phyloP scores from a whole-genome alignment of 768 basidiomycete genomes.

The Galerina sulciceps region DNA sequence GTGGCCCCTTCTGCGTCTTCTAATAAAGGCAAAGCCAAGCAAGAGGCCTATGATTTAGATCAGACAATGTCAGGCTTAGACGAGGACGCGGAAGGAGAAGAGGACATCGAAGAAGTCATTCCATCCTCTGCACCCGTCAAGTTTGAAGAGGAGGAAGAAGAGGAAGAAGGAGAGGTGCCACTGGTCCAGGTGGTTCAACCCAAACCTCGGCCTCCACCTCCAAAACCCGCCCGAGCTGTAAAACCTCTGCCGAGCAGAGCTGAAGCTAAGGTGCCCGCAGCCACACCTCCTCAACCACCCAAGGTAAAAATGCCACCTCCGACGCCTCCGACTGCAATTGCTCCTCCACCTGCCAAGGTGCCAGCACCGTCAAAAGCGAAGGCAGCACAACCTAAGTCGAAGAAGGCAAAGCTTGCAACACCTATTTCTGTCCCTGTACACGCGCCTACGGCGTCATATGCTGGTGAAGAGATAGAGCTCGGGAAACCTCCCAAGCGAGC shows the following conservation, averaged over 20 bases:
- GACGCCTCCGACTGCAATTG: slow-evolving; percentile 13
- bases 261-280: slow-evolving; percentile 31
- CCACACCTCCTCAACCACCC: slow-evolving; percentile 33
- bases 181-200: slow-evolving; percentile 29
- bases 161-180: slow-evolving; percentile 29
- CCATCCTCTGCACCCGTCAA: slow-evolving; percentile 1
- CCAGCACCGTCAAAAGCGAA: slow-evolving; percentile 20
- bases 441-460: slow-evolving; percentile 4
- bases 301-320: slow-evolving; percentile 14
- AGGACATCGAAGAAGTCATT: slow-evolving; percentile 42
- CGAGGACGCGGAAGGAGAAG: slow-evolving; percentile 37
- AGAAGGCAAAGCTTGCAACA: slow-evolving; percentile 21
- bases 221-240: slow-evolving; percentile 29
- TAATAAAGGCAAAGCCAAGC: slow-evolving; percentile 19
- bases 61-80: slow-evolving; percentile 20
- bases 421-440: slow-evolving; percentile 9
- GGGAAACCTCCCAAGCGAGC: slow-evolving; percentile 16
- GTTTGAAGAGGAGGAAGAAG: slow-evolving; percentile 42
- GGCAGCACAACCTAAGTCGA: slow-evolving; percentile 9
- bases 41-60: slow-evolving; percentile 13
- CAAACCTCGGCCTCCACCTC: slow-evolving; percentile 34
- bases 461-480: slow-evolving; percentile 20
- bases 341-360: slow-evolving; percentile 9
- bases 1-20: slow-evolving; percentile 12
- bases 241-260: slow-evolving; percentile 31